These are phyloP conservation scores for Cryptococcus floricola DNA, from an alignment of 1,284 basidiomycete genomes.

Conservation along the genomic window DNA sequence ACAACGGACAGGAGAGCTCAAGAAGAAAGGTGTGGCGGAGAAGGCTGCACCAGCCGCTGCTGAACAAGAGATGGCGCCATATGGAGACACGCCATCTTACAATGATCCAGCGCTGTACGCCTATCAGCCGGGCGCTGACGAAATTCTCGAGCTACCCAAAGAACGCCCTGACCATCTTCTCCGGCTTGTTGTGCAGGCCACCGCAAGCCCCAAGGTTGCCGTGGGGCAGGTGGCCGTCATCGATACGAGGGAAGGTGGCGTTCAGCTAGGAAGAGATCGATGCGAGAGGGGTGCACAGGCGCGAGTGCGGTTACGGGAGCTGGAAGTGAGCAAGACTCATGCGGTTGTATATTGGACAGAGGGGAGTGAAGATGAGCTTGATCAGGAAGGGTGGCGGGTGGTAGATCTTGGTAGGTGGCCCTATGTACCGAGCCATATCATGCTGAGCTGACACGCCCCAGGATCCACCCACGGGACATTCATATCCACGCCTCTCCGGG, in stretches of 20 bases:
- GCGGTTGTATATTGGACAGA: conserved; percentile 38
- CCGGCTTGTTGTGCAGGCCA: conserved; percentile 37
- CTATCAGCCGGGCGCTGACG: conserved; percentile 2
- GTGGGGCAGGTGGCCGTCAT: conserved; percentile 35
- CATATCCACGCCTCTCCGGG: conserved; percentile 16
- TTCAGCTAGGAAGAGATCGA: conserved; percentile 44
- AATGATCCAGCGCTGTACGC: conserved; percentile 18
- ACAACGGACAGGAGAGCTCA: conserved; percentile 7
- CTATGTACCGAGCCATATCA: neutral
- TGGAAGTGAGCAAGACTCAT: conserved; percentile 48
- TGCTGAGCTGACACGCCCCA: conserved; percentile 4
- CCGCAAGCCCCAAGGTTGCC: conserved; percentile 17
- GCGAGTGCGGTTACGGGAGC: conserved; percentile 42
- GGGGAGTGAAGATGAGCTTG: conserved; percentile 9
- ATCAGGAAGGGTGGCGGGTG: conserved; percentile 34
- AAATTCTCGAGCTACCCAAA: neutral
- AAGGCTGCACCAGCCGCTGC: neutral
- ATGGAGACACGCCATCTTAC: conserved; percentile 5
- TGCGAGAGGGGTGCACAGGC: conserved; percentile 28
- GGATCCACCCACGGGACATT: conserved; percentile 48
- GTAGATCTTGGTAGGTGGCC: conserved; percentile 40
- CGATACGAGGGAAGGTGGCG: conserved; percentile 40
- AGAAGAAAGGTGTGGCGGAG: neutral
- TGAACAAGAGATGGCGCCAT: conserved; percentile 15
- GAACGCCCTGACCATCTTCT: conserved; percentile 27